phyloP scores from a whole-genome alignment of 2,329 filamentous ascomycete species.

The Neobulgaria alba region DNA sequence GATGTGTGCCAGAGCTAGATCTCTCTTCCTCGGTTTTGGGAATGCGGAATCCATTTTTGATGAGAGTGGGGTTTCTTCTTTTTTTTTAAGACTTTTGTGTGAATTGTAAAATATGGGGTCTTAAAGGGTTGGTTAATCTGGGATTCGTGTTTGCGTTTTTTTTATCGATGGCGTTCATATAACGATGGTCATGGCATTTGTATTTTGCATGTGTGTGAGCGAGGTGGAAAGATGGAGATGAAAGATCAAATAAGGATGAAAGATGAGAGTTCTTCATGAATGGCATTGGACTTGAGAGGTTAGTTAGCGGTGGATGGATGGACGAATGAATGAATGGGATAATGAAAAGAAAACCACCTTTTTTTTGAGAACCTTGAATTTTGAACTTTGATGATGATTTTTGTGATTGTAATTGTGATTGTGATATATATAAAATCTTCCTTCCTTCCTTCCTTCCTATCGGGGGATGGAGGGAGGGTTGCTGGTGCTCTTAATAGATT shows the following conservation, averaged over 20 bases:
- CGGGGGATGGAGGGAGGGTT: background rate
- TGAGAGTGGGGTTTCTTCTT: background rate
- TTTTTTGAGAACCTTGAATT: background rate
- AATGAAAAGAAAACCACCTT: background rate
- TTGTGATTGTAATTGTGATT: background rate
- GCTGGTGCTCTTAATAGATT: background rate
- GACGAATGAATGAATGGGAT: background rate
- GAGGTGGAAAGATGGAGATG: background rate
- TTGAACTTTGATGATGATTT: background rate
- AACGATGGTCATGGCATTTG: background rate
- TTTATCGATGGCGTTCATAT: background rate
- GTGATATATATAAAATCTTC: background rate
- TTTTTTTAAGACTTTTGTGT: background rate
- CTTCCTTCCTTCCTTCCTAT: background rate
- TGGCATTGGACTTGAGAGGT: no score
- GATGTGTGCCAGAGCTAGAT: background rate
- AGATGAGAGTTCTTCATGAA: background rate
- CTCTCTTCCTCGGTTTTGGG: background rate
- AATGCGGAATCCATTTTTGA: background rate
- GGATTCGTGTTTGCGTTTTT: background rate
- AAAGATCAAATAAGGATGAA: background rate
- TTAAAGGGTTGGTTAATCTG: no score
- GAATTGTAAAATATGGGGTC: no score
- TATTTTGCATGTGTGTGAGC: background rate
- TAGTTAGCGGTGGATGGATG: background rate